Conservation (phyloP, 2,329 filamentous ascomycete genomes). For the Phialocephala sp. region DNA sequence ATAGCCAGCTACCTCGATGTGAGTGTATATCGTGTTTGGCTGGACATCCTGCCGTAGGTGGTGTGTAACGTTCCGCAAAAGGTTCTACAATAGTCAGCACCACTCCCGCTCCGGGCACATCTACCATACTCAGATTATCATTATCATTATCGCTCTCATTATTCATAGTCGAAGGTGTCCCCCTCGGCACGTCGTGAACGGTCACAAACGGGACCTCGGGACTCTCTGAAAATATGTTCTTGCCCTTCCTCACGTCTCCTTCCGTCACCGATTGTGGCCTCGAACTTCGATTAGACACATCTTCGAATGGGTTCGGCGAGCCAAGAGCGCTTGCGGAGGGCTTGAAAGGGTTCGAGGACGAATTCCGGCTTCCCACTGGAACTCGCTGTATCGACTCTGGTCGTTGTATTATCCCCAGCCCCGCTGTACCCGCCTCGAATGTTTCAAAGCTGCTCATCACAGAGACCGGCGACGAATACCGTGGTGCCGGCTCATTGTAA, state of each 20-base stretch:
- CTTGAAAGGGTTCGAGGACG: constrained; percentile 11
- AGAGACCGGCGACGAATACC: constrained; percentile 21
- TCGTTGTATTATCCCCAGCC: constrained; percentile 22
- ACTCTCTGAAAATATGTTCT: constrained; percentile 25
- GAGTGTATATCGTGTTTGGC: constrained; percentile 37
- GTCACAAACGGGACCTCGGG: constrained; percentile 19
- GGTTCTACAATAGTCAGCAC: constrained; percentile 20
- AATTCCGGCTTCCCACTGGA: constrained; percentile 17
- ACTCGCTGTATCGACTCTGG: constrained; percentile 22
- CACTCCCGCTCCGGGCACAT: not conserved
- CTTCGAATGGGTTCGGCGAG: not conserved
- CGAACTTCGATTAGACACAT: not conserved
- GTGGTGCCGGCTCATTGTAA: constrained; percentile 20
- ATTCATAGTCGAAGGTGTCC: constrained; percentile 10
- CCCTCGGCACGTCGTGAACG: constrained; percentile 9
- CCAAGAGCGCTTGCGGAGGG: not conserved
- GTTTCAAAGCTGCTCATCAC: constrained; percentile 16
- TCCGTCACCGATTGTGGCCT: constrained; percentile 13
- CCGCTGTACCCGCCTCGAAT: constrained; percentile 12
- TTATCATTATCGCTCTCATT: constrained; percentile 25
- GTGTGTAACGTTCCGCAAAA: constrained; percentile 7
- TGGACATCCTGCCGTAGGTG: constrained; percentile 24
- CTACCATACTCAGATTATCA: constrained; percentile 20
- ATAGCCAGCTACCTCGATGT: constrained; percentile 51
- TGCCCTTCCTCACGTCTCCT: constrained; percentile 22